These are phyloP conservation scores for Pseudocercospora ulei DNA, from an alignment of 2,329 filamentous ascomycete genomes.

Conservation along the genomic window DNA sequence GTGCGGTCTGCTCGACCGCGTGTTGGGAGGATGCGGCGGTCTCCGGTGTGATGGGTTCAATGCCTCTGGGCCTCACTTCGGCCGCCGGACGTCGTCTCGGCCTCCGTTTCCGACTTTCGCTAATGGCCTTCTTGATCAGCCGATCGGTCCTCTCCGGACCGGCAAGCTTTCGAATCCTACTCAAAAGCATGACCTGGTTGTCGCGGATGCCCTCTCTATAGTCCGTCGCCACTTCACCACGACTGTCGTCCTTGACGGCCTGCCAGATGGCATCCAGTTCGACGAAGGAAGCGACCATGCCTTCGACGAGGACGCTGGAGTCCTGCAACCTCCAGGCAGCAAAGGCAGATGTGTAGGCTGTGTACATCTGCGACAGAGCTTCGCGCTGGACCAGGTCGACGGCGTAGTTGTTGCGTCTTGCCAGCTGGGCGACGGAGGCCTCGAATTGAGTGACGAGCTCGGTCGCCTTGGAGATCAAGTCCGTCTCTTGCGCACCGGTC, in stretches of 20 bases:
- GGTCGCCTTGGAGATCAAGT: constrained; percentile 66
- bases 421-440: constrained; percentile 57
- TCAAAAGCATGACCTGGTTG: constrained; percentile 69
- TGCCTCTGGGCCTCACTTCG: constrained; percentile 60
- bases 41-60: constrained; percentile 23
- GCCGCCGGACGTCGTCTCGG: constrained; percentile 56
- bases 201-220: constrained; percentile 71
- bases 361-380: constrained; percentile 58
- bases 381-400: constrained; percentile 54
- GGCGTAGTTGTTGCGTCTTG: constrained; percentile 56
- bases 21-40: constrained; percentile 18
- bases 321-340: constrained; percentile 77
- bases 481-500: constrained; percentile 59
- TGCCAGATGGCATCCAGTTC: constrained; percentile 76
- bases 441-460: constrained; percentile 72
- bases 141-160: constrained; percentile 61
- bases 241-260: constrained; percentile 67
- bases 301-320: constrained; percentile 65
- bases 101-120: constrained; percentile 57
- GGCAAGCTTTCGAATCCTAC: constrained; percentile 67
- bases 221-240: constrained; percentile 62
- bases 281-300: constrained; percentile 79
- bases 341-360: constrained; percentile 67
- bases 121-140: constrained; percentile 64
- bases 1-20: constrained; percentile 19